phyloP scores from a whole-genome alignment of 352 stramenopile genomes.

The Pythium guiyangense region DNA sequence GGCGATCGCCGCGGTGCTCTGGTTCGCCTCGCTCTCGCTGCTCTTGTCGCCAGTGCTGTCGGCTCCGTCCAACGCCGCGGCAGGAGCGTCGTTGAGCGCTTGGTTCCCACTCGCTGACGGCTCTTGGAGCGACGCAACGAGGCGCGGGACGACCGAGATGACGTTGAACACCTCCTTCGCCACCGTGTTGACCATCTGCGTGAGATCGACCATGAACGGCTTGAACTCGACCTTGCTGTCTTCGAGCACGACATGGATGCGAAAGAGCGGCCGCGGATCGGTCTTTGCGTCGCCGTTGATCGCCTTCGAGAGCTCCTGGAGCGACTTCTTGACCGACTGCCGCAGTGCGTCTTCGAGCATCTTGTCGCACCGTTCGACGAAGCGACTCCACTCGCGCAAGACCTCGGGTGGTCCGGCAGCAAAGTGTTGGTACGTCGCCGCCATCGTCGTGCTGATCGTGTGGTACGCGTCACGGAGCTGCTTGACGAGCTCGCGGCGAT shows the following conservation, averaged over 20 bases:
- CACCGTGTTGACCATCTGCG: conserved; percentile 93
- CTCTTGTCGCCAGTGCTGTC: neutral
- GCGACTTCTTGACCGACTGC: conserved; percentile 91
- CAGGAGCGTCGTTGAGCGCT: conserved; percentile 7
- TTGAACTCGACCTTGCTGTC: conserved; percentile 92
- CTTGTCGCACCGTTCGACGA: conserved; percentile 89
- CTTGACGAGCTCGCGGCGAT: conserved; percentile 79
- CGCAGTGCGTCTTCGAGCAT: conserved; percentile 89
- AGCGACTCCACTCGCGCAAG: conserved; percentile 90
- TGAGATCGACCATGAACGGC: conserved; percentile 92
- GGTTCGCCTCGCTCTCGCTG: conserved; percentile 2
- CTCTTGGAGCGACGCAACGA: conserved; percentile 54
- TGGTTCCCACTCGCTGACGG: conserved; percentile 19
- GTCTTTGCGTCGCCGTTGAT: conserved; percentile 94
- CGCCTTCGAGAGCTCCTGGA: conserved; percentile 91
- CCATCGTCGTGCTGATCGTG: conserved; percentile 87
- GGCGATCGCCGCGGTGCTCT: neutral
- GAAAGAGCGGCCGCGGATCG: conserved; percentile 89
- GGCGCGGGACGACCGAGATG: conserved; percentile 88
- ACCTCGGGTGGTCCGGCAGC: conserved; percentile 84
- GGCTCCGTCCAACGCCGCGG: neutral
- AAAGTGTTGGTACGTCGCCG: conserved; percentile 92
- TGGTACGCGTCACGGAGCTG: conserved; percentile 75
- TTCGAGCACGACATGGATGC: conserved; percentile 92
- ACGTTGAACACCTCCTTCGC: conserved; percentile 95